Base-by-base conservation (phyloP, 1,284 basidiomycete genomes). In the Tremellales sp. region DNA sequence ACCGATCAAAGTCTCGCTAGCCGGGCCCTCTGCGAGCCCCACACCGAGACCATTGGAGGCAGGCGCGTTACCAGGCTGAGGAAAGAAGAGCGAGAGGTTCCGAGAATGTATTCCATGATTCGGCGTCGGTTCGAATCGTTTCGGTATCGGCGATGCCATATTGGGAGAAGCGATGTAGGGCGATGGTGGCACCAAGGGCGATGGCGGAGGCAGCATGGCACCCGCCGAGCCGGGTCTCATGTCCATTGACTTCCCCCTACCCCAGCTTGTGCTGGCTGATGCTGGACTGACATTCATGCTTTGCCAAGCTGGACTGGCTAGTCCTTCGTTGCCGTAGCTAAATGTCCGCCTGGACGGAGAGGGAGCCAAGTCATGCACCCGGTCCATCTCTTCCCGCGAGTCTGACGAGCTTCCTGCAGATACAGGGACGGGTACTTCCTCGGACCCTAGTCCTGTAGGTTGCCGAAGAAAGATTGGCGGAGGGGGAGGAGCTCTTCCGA, bases 61-160 rank as follows among this genome's bases (percentile, higher is more conserved):
- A 9, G 19, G 32, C 1, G 81, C 76, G 4, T 55, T 45, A 3
- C 85, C 87, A 0, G 88, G 87, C 33, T 84, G 79, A 4, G 92
- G 91, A 59, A 94, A 95, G 77, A 86, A 93, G 14, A 92, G 77
- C 2, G 87, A 91, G 1, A 95, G 75, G 65, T 95, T 97, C 41
- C 90, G 81, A 4, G 89, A 89, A 68, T 97, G 91, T 19, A 93
- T 77, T 19, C 68, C 65, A 46, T 67, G 65, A 25, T 53, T 37
- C 21, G 63, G 59, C 0, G 63, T 62, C 7, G 64, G 64, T n/a
- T 63, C 63, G 45, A 65, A 64, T 8, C 53, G 47, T 18, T 44
- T 19, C 12, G 35, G 19, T 24, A n/a, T n/a, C 10, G 51, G 50
- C 32, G 51, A 50, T 13, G 50, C 50, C 13, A 47, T 38, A 6